A percentile compares a stretch with the other conserved stretches of the same genome.
Evolutionary conservation across 495 filamentous ascomycete species (phyloP).

Genomic region (Penicillium alfredii): DNA sequence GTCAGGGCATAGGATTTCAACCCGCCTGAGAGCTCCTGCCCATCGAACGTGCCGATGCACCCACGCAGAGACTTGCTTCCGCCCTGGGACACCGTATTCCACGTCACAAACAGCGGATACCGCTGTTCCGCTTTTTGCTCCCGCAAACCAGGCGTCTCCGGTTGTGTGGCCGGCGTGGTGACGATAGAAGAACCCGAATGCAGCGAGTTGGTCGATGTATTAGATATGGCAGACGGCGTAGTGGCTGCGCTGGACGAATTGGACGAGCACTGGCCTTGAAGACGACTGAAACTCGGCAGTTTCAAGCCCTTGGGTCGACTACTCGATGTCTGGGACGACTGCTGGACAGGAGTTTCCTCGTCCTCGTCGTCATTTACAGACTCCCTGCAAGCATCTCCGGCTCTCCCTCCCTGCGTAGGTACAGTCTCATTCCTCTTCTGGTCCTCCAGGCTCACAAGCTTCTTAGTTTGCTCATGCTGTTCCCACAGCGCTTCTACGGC

Average conservation of each 20-base stretch:
- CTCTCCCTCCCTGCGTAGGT: too few species aligned
- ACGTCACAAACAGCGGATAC: slow-evolving; percentile 86
- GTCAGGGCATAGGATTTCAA: slow-evolving; percentile 79
- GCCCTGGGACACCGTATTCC: slow-evolving; percentile 68
- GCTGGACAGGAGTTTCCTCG: slow-evolving; percentile 25
- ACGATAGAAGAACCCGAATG: slow-evolving; percentile 40
- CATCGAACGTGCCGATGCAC: slow-evolving; percentile 94
- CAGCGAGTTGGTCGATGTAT: slow-evolving; percentile 36
- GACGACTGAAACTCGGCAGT: slow-evolving; percentile 28
- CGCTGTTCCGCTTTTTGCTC: slow-evolving; percentile 22
- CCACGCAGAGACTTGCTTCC: slow-evolving; percentile 69
- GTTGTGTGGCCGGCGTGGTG: slow-evolving; percentile 40
- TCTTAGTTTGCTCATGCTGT: slow-evolving; percentile 42
- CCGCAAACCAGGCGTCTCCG: slow-evolving; percentile 10
- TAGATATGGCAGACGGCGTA: slow-evolving; percentile 40
- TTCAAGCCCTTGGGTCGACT: slow-evolving; percentile 21
- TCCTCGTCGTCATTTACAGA: slow-evolving; percentile 26
- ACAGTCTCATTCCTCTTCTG: slow-evolving; percentile 19
- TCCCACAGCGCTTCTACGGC: slow-evolving; percentile 71
- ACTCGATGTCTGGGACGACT: slow-evolving; percentile 9
- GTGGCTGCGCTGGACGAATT: slow-evolving; percentile 42
- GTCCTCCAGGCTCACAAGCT: slow-evolving; percentile 27
- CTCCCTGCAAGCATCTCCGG: too few species aligned
- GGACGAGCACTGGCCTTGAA: slow-evolving; percentile 31
- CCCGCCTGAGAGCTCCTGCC: slow-evolving; percentile 65